Base-by-base conservation (phyloP, 345 rosid species). In the Lepidium aucheri region DNA sequence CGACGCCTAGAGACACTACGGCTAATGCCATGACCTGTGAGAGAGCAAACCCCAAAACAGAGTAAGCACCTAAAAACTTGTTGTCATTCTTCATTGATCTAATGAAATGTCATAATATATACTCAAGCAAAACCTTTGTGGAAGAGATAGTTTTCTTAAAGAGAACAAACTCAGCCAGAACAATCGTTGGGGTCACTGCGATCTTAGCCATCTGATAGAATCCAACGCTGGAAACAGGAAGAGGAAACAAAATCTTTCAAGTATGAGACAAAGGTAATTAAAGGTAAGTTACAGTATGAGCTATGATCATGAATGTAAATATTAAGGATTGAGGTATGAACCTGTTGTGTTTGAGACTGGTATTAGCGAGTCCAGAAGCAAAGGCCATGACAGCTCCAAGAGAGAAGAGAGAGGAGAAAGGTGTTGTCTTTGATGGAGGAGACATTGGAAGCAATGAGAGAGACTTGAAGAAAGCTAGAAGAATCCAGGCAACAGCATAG, bases 121-220 rank as follows among this genome's bases (percentile, higher is more conserved):
- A 26, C 0, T 22, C 17, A 49, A 57, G 60, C 45, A 11, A 11
- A 16, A 88, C 97, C 97, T 88, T 88, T 53, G 73, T 63, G 51
- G 59, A 63, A 38, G 95, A 84, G 53, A 90, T 80, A 16, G 81
- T 82, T 84, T 86, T 90, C 72, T 82, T 73, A 47, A 79, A 82
- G 35, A 85, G 85, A 13, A 85, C 33, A 67, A 90, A 90, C 69
- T 94, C 99, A 1, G 93, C 83, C 36, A 94, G 80, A 57, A 87
- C 95, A 65, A 94, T 88, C 32, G 97, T 85, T 9, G 99, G 97
- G 65, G 97, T 94, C 65, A 94, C 97, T 2, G 97, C 97, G 44
- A 94, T 90, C 80, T 94, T 90, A 64, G 91, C 90, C 99, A 90
- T 88, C 74, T 90, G 99, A 74, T 94, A 94, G 80, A 94, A 88